phyloP scores from a whole-genome alignment of 257 asterid species.

The Asclepias syriaca region DNA sequence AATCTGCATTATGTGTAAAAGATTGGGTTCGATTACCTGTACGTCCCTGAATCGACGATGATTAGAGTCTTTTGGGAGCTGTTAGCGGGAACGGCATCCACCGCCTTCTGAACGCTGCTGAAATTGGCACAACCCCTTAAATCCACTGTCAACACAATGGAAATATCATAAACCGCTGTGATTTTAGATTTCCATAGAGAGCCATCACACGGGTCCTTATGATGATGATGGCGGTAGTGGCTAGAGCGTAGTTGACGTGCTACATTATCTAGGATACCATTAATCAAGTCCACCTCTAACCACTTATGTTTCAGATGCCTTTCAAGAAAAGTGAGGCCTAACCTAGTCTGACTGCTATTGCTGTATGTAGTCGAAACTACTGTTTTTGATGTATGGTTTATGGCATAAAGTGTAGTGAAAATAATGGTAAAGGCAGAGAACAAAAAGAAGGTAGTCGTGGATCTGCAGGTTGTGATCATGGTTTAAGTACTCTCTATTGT shows the following conservation, averaged over 20 bases:
- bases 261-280: conserved; percentile 11
- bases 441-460: conserved; percentile 39
- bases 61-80: conserved; percentile 49
- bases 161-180: conserved; percentile 31
- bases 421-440: conserved; percentile 36
- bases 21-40: conserved; percentile 31
- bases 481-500: conserved; percentile 14
- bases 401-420: conserved; percentile 24
- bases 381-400: conserved; percentile 4
- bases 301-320: conserved; percentile 22
- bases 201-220: conserved; percentile 27
- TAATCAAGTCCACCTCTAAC: conserved; percentile 25
- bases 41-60: conserved; percentile 57
- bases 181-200: conserved; percentile 51
- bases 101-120: conserved; percentile 66
- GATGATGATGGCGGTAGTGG: conserved; percentile 25
- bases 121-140: conserved; percentile 67
- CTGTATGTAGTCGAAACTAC: not conserved
- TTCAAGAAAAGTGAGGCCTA: conserved; percentile 17
- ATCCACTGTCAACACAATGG: conserved; percentile 52
- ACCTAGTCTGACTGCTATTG: not conserved
- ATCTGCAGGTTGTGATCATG: conserved; percentile 40
- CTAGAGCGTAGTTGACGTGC: conserved; percentile 5
- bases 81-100: conserved; percentile 57
- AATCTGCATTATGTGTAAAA: not conserved